phyloP scores from a whole-genome alignment of 1,284 basidiomycete species.

The Filobasidium uniguttulatum region DNA sequence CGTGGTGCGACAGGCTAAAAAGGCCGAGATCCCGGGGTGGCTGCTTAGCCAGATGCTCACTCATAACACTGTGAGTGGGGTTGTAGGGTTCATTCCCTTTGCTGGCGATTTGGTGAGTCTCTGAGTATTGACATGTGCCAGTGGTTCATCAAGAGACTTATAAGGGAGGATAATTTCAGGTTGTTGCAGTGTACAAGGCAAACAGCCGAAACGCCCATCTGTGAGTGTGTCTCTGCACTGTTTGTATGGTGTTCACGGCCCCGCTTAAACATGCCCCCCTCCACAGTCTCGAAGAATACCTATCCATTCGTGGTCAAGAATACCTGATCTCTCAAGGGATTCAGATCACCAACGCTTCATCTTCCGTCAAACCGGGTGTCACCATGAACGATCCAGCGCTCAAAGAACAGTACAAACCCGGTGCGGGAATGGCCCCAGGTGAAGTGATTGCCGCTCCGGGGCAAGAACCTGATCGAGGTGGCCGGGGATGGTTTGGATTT shows the following conservation, averaged over 20 bases:
- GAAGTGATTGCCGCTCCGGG: conserved; percentile 9
- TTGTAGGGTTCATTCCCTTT: conserved; percentile 60
- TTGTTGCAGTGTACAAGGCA: conserved; percentile 64
- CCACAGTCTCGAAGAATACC: conserved; percentile 30
- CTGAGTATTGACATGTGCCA: too few species aligned
- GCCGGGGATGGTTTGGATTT: conserved; percentile 11
- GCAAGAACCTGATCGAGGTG: conserved; percentile 1
- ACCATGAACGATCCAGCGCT: conserved; percentile 2
- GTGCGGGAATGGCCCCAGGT: conserved; percentile 10
- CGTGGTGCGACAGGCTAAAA: conserved; percentile 59
- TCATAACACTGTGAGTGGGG: conserved; percentile 62
- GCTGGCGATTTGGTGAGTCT: conserved; percentile 70
- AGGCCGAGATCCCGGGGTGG: conserved; percentile 51
- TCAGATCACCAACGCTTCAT: conserved; percentile 4
- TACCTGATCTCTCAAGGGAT: conserved; percentile 19
- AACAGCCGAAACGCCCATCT: conserved; percentile 68
- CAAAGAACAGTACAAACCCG: conserved; percentile 10
- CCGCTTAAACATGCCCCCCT: too few species aligned
- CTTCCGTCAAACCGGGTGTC: not conserved
- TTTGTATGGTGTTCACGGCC: too few species aligned
- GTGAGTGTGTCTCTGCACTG: conserved; percentile 19
- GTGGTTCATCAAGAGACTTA: too few species aligned
- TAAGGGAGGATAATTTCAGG: too few species aligned
- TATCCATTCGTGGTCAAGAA: conserved; percentile 30
- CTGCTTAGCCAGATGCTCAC: conserved; percentile 58